Conservation (phyloP, 352 stramenopile genomes). For the Globisporangium carolinianum region DNA sequence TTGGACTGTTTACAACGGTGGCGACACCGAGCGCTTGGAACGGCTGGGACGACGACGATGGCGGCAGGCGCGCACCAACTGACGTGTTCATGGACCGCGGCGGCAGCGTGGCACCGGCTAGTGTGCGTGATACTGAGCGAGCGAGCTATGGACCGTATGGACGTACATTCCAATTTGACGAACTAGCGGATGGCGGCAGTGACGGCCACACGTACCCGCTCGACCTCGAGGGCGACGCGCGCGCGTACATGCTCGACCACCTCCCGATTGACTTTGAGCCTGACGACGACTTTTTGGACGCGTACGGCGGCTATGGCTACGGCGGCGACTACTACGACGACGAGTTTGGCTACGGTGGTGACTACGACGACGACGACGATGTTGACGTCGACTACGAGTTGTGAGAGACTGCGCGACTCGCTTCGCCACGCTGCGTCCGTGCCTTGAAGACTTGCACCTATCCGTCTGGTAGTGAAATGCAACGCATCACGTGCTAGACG, state of each 20-base stretch:
- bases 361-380: conserved; percentile 14
- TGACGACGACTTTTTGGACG: not conserved
- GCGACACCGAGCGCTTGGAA: conserved; percentile 29
- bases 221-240: conserved; percentile 7
- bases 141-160: no score
- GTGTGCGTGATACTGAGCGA: not conserved
- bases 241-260: not conserved
- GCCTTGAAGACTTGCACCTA: no score
- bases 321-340: conserved; percentile 7
- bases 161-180: not conserved
- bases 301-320: not conserved
- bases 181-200: not conserved
- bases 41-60: conserved; percentile 29
- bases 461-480: no score
- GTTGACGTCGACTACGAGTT: conserved; percentile 19
- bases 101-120: not conserved
- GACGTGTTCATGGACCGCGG: not conserved
- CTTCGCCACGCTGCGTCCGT: no score
- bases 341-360: conserved; percentile 20
- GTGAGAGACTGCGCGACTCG: not conserved
- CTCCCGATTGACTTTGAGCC: conserved; percentile 1
- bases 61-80: not conserved
- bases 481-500: no score
- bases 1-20: conserved; percentile 29
- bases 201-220: conserved; percentile 11